phyloP scores from a whole-genome alignment of 108 stramenopile genomes.

The Parietichytrium sp. region DNA sequence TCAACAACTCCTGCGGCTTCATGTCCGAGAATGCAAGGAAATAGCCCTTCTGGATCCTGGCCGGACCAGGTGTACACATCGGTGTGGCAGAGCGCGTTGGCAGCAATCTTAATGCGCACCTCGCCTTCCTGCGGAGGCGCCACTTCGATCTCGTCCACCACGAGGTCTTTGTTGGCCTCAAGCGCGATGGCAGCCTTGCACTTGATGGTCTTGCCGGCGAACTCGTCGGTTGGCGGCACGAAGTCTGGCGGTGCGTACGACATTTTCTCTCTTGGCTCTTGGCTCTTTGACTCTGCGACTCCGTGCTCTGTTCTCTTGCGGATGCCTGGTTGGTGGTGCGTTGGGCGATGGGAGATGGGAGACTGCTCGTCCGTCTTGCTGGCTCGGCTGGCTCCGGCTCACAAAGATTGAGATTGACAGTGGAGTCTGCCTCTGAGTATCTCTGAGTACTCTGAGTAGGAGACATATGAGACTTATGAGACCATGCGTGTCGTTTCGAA shows the following conservation, averaged over 20 bases:
- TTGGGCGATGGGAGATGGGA: too few relatives aligned
- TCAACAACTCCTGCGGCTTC: slow-evolving; percentile 77
- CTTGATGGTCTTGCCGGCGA: slow-evolving; percentile 31
- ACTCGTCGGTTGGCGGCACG: not conserved
- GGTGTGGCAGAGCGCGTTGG: slow-evolving; percentile 61
- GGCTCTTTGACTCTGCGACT: too few relatives aligned
- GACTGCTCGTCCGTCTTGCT: too few relatives aligned
- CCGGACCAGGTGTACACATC: slow-evolving; percentile 57
- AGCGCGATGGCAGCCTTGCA: slow-evolving; percentile 46
- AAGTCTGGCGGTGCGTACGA: slow-evolving; percentile 27
- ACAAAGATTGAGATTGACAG: too few relatives aligned
- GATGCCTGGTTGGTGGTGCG: too few relatives aligned
- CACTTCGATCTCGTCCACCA: slow-evolving; percentile 12
- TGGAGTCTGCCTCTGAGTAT: too few relatives aligned
- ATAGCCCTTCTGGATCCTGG: slow-evolving; percentile 69
- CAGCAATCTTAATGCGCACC: slow-evolving; percentile 64
- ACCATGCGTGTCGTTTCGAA: too few relatives aligned
- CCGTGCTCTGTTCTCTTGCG: too few relatives aligned
- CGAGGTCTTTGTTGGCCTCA: slow-evolving; percentile 21
- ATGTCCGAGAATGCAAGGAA: slow-evolving; percentile 81
- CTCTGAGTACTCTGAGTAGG: too few relatives aligned
- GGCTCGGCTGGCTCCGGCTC: too few relatives aligned
- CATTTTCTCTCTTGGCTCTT: too few relatives aligned
- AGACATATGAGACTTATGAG: too few relatives aligned
- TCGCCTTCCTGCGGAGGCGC: slow-evolving; percentile 53